Conservation (phyloP, 2,329 filamentous ascomycete species). For the Volutella citrinella region DNA sequence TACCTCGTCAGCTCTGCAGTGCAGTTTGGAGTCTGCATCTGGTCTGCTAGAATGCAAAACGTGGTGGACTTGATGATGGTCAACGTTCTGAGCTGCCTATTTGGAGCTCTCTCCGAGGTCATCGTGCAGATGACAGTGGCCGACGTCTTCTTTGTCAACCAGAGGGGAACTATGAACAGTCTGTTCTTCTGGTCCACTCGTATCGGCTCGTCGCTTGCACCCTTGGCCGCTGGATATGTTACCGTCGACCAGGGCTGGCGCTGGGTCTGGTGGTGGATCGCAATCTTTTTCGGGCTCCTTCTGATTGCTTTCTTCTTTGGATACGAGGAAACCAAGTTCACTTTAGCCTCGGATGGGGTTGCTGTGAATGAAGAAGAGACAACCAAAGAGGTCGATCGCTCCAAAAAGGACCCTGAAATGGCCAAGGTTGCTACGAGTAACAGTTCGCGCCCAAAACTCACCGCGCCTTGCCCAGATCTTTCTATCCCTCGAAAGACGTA, state of each 20-base stretch:
- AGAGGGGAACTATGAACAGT: conserved; percentile 40
- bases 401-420: neutral
- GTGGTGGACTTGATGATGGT: conserved; percentile 40
- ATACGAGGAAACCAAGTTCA: conserved; percentile 26
- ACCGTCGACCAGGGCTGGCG: conserved; percentile 24
- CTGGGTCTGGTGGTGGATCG: conserved; percentile 37
- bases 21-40: conserved; percentile 34
- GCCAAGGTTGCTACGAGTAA: neutral
- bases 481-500: conserved; percentile 12
- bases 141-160: conserved; percentile 31
- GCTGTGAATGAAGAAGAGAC: neutral
- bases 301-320: conserved; percentile 29
- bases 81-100: conserved; percentile 34
- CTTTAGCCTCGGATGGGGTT: neutral
- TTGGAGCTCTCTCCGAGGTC: conserved; percentile 37
- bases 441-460: neutral
- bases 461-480: neutral
- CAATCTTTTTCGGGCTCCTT: conserved; percentile 17
- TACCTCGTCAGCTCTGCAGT: conserved; percentile 35
- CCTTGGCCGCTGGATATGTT: conserved; percentile 28
- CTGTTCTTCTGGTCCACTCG: conserved; percentile 22
- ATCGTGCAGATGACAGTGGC: conserved; percentile 37
- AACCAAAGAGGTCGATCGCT: neutral
- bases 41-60: conserved; percentile 41
- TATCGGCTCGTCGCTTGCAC: conserved; percentile 26